Evolutionary conservation across 371 early-diverging fungal genomes (phyloP), one percentile per base, ranked within the genome.

Genomic region (Thermomucor indicae-seudaticae): DNA sequence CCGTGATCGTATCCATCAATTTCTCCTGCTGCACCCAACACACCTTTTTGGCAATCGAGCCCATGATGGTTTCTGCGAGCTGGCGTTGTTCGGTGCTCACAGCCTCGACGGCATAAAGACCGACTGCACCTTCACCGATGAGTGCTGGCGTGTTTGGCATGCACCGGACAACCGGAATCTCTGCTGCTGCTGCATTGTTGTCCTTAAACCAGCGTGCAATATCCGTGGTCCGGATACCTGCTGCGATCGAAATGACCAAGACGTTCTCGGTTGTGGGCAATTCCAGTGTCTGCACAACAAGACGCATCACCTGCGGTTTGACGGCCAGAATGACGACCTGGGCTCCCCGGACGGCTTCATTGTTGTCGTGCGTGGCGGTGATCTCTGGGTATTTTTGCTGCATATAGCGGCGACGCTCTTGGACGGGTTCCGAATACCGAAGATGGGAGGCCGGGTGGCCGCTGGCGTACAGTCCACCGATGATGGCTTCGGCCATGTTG

Each of bases 131-230:
- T 65, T 92, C 88, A 23, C 80, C 75, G 3, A 93, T 88, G 39
- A 95, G 59, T 16, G 92, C 88, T 24, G 96, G 96, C 30, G 96
- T 96, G 67, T 96, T 96, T 58, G 96, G 95, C 96, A 96, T 96
- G 55, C 85, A 83, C 17, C 95, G 67, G 17, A 95, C 91, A 29
- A 96, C 65, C 1, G 65, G 47, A 1, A 42, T 27, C 1, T 63
- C 50, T 6, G 39, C 14, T 30, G 46, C 19, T 16, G 56, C 67
- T n/a, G n/a, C n/a, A n/a, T n/a, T n/a, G n/a, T n/a, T n/a, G n/a
- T n/a, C n/a, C 19, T 69, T 64, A 46, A 91, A 64, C 93, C 94
- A 94, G 7, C 80, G 77, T 25, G 70, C 47, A 49, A 94, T 80
- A 53, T 89, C 87, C 4, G 55, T 57, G 11, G 86, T 75, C 5